Evolutionary conservation across 2,329 filamentous ascomycete species (phyloP), one percentile per base, ranked within the genome.

Genomic region (Ophiobolus disseminans): DNA sequence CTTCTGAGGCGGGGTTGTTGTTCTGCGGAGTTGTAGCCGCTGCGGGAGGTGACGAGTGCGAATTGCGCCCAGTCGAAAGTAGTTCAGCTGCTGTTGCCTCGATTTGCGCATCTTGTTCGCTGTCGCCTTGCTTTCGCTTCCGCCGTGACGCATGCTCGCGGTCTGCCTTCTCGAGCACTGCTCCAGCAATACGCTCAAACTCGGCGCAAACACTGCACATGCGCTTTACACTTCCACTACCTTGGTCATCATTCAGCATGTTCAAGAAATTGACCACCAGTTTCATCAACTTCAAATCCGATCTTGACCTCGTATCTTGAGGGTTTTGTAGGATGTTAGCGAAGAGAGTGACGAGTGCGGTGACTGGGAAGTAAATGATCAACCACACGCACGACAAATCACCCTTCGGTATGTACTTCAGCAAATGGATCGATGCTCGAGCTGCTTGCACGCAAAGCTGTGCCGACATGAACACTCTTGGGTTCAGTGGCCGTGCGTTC

Each of bases 291-390:
- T 89, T 88, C 13, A 94, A 86, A 70, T 99, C 94, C 1, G 91
- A 91, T 45, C 91, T 86, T 32, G 93, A 93, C 36, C 91, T 84
- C 1, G 89, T 86, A 66, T 99, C 94, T 49, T 93, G 85, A 0
- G 94, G 94, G 62, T 97, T 97, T 70, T 99, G 94, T 1, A 99
- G 76, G 37, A 97, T 95, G 65, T 97, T 97, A 50, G 93, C 92
- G 66, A 99, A 99, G 2, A 99, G 78, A 0, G 94, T 97, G 35
- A 99, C 91, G 4, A 97, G 82, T 1, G 94, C 90, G 0, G 94
- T 96, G 7, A 99, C 92, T 0, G 94, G 94, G 75, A 96, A 99
- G 74, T 99, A 99, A 9, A 97, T 78, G 58, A 97, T 90, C 68
- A 99, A 82, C 93, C 94, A 99, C 42, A 97, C 92, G 73, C 91